phyloP scores from a whole-genome alignment of 495 filamentous ascomycete species.

The Xylaria scruposa region DNA sequence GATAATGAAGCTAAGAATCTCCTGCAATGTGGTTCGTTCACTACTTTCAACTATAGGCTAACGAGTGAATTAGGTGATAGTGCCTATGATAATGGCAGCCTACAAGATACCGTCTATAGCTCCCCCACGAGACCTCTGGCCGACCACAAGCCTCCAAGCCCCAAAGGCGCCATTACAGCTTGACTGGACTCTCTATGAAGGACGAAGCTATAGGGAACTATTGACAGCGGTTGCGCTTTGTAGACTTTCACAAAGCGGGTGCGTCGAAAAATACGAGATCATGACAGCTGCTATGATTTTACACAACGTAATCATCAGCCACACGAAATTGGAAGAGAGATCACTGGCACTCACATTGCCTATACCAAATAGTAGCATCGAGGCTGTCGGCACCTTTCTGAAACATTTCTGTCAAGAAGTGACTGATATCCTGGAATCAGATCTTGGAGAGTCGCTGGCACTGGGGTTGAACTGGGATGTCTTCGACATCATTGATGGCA shows the following conservation, averaged over 20 bases:
- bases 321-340: slow-evolving; percentile 17
- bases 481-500: slow-evolving; percentile 70
- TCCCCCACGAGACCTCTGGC: background rate
- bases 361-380: background rate
- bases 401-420: slow-evolving; percentile 12
- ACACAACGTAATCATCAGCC: slow-evolving; percentile 9
- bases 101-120: background rate
- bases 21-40: background rate
- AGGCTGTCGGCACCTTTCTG: background rate
- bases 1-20: background rate
- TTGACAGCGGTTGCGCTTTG: slow-evolving; percentile 13
- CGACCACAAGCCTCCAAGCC: background rate
- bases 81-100: slow-evolving; percentile 25
- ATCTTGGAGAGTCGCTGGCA: slow-evolving; percentile 10
- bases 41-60: background rate
- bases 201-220: slow-evolving; percentile 16
- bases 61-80: slow-evolving; percentile 21
- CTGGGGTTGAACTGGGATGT: slow-evolving; percentile 52
- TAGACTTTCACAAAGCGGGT: slow-evolving; percentile 1
- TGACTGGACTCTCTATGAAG: slow-evolving; percentile 15
- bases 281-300: slow-evolving; percentile 13
- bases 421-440: background rate
- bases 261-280: background rate
- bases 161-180: background rate
- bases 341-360: background rate